phyloP scores from a whole-genome alignment of 2,329 filamentous ascomycete genomes.

The Aureobasidium sp. region DNA sequence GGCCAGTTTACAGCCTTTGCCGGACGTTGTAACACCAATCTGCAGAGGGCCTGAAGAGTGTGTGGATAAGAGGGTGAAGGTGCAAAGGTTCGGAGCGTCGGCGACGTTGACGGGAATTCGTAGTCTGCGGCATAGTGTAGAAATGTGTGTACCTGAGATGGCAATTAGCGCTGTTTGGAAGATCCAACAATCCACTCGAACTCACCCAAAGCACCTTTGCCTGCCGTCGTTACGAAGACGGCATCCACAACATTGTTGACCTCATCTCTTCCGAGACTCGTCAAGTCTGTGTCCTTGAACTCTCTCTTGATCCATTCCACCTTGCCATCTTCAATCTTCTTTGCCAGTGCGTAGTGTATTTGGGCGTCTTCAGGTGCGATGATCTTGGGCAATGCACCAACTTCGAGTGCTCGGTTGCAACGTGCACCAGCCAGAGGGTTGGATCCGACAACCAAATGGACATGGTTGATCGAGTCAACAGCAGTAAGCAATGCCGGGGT shows the following conservation, averaged over 20 bases:
- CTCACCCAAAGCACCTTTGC: conserved; percentile 34
- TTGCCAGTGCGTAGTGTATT: conserved; percentile 51
- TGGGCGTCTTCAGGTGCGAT: conserved; percentile 57
- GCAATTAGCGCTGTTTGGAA: background rate
- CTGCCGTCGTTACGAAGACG: conserved; percentile 71
- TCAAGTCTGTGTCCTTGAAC: conserved; percentile 65
- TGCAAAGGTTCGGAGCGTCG: conserved; percentile 77
- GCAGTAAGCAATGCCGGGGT: conserved; percentile 58
- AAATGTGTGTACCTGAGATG: conserved; percentile 48
- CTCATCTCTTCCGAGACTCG: conserved; percentile 68
- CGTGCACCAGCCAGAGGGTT: conserved; percentile 81
- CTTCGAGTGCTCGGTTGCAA: conserved; percentile 68
- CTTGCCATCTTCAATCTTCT: conserved; percentile 56
- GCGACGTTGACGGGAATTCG: conserved; percentile 90
- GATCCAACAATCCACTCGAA: background rate
- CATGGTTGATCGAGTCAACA: conserved; percentile 57
- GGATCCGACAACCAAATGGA: conserved; percentile 79
- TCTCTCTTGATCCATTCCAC: conserved; percentile 56
- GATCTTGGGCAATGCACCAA: conserved; percentile 72
- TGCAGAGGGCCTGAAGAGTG: conserved; percentile 87
- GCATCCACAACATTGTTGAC: conserved; percentile 74
- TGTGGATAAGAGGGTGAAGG: conserved; percentile 81
- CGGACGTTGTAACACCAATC: conserved; percentile 91
- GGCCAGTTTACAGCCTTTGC: conserved; percentile 87
- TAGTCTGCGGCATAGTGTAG: conserved; percentile 63